phyloP scores from a whole-genome alignment of 768 basidiomycete species.

The Tricholoma flavovirens region DNA sequence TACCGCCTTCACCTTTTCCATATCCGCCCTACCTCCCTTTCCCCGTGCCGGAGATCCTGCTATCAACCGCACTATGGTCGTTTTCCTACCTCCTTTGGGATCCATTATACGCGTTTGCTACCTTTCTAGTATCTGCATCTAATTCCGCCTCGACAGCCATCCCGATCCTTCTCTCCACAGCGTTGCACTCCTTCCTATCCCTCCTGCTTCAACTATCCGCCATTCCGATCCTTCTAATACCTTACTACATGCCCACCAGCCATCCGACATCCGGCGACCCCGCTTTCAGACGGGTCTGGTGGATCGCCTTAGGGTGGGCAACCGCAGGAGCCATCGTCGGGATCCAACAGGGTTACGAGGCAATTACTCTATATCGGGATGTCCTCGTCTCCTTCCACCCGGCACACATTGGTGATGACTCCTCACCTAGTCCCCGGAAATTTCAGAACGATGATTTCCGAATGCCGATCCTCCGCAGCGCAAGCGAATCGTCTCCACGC shows the following conservation, averaged over 20 bases:
- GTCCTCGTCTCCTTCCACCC: constrained; percentile 45
- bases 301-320: constrained; percentile 74
- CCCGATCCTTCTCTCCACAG: constrained; percentile 31
- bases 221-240: constrained; percentile 47
- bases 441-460: not conserved
- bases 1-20: constrained; percentile 24
- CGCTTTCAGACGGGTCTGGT: constrained; percentile 68
- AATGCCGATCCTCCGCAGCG: not conserved
- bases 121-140: constrained; percentile 23
- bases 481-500: not conserved
- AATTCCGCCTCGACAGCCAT: constrained; percentile 23
- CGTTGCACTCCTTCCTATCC: constrained; percentile 45
- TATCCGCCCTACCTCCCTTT: constrained; percentile 49
- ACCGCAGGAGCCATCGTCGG: constrained; percentile 60
- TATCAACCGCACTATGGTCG: constrained; percentile 57
- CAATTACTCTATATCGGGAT: constrained; percentile 61
- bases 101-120: constrained; percentile 37
- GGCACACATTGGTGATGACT: not conserved
- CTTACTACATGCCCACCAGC: constrained; percentile 33
- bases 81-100: constrained; percentile 49
- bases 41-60: constrained; percentile 60
- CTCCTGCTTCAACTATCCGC: constrained; percentile 50
- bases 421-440: not conserved
- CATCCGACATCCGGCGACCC: constrained; percentile 49
- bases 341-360: constrained; percentile 66